Base-by-base conservation (phyloP, 2,329 filamentous ascomycete species). In the Pleomassaria siparia region DNA sequence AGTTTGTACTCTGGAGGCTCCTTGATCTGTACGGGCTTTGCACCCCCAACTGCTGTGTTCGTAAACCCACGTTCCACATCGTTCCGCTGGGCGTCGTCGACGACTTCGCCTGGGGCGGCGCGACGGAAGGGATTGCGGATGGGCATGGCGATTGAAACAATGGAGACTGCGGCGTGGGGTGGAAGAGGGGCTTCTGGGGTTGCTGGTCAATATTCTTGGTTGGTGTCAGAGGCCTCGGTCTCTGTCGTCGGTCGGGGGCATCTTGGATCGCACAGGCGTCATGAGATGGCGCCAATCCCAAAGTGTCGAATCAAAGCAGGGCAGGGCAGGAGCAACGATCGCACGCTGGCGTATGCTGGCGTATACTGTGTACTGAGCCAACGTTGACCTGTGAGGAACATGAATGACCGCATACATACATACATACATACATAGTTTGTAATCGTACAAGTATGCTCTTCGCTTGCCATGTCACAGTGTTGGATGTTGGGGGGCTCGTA, bases 1-100 rank as follows among this genome's bases (percentile, higher is more conserved):
- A 80, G 50, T 60, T 80, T 77, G 66, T 78, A 80, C 54, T 80
- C 77, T n/a, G 71, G 61, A 11, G 74, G 66, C 51, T 74, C 69
- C 54, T 74, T 73, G 55, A 74, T 68, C 46, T 75, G 70, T 49
- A 76, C 60, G 40, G 72, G 71, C 55, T 72, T 70, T 46, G 66
- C 48, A 47, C 68, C 70, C 21, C 58, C 61, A 40, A 69, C 62
- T n/a, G 64, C 51, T 29, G 63, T 66, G 51, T 55, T 59, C 54
- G 65, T 59, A 50, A 71, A 69, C 9, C 58, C 64, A 43, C 53
- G 58, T 45, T 68, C 70, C 51, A 66, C 51, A 29, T 54, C 55
- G 51, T 45, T 60, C 57, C 60, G 67, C 44, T 62, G 62, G 44
- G 58, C 50, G 36, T 67, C 63, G n/a, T 70, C 66, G 40, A 59